These are phyloP conservation scores for Cyberlindnera lachancei DNA, from an alignment of 805 yeast species.

Conservation along the genomic window DNA sequence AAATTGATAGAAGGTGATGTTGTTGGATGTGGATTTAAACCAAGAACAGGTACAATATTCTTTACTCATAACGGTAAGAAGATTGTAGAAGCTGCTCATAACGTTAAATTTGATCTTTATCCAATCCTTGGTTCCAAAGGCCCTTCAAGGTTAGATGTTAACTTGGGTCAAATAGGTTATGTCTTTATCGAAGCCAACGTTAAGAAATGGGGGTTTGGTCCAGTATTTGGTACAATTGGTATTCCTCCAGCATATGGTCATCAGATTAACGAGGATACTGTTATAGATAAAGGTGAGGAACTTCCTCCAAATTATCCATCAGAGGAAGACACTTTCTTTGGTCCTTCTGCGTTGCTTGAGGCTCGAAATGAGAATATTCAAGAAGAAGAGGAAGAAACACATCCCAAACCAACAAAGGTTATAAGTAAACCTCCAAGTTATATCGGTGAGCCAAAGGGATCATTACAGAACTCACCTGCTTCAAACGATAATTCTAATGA, in stretches of 20 bases:
- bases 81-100: conserved; percentile 76
- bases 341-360: conserved; percentile 26
- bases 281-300: conserved; percentile 65
- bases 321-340: conserved; percentile 57
- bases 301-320: conserved; percentile 66
- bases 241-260: conserved; percentile 39
- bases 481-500: conserved; percentile 6
- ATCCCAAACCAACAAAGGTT: conserved; percentile 3
- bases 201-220: conserved; percentile 73
- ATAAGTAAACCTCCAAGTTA: conserved; percentile 21
- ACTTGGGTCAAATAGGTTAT: conserved; percentile 77
- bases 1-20: conserved; percentile 73
- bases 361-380: neutral
- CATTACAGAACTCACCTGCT: conserved; percentile 1
- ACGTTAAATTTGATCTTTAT: conserved; percentile 58
- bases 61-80: conserved; percentile 94
- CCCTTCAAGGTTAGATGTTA: conserved; percentile 77
- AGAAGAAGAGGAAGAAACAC: neutral
- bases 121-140: conserved; percentile 90
- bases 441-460: conserved; percentile 18
- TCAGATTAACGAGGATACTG: conserved; percentile 36
- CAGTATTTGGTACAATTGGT: conserved; percentile 34
- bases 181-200: conserved; percentile 81
- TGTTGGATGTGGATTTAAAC: conserved; percentile 83
- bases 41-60: conserved; percentile 77